Percentiles rank a stretch among this genome's conserved stretches.
These are phyloP conservation scores for Colletotrichum sp. DNA, from an alignment of 2,329 filamentous ascomycete genomes.

Conservation along the genomic window DNA sequence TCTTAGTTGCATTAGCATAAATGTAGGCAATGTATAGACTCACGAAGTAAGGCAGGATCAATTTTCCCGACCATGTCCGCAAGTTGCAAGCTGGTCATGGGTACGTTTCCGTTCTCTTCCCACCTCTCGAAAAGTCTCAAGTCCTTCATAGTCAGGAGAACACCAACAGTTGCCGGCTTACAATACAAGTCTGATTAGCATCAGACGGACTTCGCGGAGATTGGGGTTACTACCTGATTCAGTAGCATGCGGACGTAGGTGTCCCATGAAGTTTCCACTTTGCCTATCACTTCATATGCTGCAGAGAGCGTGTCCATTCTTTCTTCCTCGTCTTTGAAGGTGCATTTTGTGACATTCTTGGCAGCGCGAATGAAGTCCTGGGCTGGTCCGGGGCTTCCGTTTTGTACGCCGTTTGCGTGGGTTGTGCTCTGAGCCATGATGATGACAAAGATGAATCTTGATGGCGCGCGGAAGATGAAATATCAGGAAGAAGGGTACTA, in stretches of 20 bases:
- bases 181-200: background rate
- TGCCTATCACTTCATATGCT: background rate
- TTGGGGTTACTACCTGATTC: background rate
- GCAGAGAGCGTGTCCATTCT: background rate
- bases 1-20: background rate
- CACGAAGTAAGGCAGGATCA: background rate
- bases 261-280: background rate
- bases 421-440: background rate
- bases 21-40: background rate
- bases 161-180: background rate
- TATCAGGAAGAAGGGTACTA: background rate
- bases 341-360: background rate
- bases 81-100: slow-evolving; percentile 2
- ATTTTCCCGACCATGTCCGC: background rate
- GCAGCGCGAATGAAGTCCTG: background rate
- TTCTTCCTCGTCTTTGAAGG: background rate
- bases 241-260: background rate
- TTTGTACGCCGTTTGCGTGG: background rate
- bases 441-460: background rate
- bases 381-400: background rate
- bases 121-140: background rate
- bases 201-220: background rate
- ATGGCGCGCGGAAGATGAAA: background rate
- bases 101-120: background rate
- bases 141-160: background rate